Evolutionary conservation across 805 yeast genomes (phyloP).

Genomic region (Candida verbasci): DNA sequence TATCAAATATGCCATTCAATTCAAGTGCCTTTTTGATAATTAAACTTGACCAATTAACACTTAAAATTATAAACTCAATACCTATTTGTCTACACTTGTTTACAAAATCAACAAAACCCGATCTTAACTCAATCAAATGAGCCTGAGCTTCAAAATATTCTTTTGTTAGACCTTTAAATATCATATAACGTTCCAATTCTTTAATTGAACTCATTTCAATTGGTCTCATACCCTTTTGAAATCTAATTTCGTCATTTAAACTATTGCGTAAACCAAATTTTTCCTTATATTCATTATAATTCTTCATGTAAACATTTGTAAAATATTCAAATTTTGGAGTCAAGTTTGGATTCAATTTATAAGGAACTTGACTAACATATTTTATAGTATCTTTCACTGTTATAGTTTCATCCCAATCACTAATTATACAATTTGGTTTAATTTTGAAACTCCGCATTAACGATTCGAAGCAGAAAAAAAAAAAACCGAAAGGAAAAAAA

Average conservation of each 20-base stretch:
- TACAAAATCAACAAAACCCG: constrained; percentile 36
- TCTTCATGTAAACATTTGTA: constrained; percentile 35
- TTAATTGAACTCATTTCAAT: constrained; percentile 49
- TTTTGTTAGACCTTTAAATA: constrained; percentile 40
- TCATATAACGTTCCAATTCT: constrained; percentile 31
- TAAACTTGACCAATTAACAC: constrained; percentile 59
- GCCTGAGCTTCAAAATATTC: constrained; percentile 32
- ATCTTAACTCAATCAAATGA: constrained; percentile 28
- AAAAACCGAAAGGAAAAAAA: too few species aligned
- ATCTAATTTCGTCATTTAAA: constrained; percentile 39
- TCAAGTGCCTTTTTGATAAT: constrained; percentile 37
- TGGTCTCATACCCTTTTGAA: constrained; percentile 39
- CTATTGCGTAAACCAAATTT: constrained; percentile 26
- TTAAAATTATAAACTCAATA: constrained; percentile 43
- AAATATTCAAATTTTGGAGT: constrained; percentile 41
- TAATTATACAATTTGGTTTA: constrained; percentile 23
- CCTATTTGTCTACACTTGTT: constrained; percentile 12
- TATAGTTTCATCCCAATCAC: constrained; percentile 69
- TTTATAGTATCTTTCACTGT: constrained; percentile 52
- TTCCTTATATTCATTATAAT: constrained; percentile 26
- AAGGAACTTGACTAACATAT: constrained; percentile 47
- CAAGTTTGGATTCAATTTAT: constrained; percentile 30
- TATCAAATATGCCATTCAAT: constrained; percentile 15
- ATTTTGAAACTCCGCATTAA: neutral
- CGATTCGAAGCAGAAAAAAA: neutral